A percentile compares a stretch with the other conserved stretches of the same genome.
These are phyloP conservation scores for Trichoderma sp. DNA, from an alignment of 2,329 filamentous ascomycete genomes.

Conservation along the genomic window DNA sequence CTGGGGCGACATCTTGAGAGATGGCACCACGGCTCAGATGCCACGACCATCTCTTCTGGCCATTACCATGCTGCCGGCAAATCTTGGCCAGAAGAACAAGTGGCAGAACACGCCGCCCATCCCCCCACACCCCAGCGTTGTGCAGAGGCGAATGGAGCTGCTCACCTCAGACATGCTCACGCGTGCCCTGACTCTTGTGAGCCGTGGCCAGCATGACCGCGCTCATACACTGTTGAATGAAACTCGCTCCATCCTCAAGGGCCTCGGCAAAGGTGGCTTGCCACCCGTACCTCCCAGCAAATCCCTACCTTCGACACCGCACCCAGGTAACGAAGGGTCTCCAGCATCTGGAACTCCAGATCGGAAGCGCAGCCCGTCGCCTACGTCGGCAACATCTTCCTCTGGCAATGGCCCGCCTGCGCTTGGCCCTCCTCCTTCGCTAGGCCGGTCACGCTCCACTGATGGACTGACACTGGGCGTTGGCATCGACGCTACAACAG, in stretches of 20 bases:
- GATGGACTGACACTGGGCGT: slow-evolving; percentile 59
- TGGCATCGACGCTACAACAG: slow-evolving; percentile 80
- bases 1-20: slow-evolving; percentile 89
- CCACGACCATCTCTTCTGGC: slow-evolving; percentile 87
- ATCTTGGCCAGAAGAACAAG: slow-evolving; percentile 60
- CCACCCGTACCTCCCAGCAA: slow-evolving; percentile 73
- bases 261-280: slow-evolving; percentile 88
- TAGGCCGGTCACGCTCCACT: slow-evolving; percentile 52
- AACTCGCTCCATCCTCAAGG: slow-evolving; percentile 92
- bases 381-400: slow-evolving; percentile 47
- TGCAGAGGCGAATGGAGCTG: slow-evolving; percentile 95
- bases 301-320: slow-evolving; percentile 50
- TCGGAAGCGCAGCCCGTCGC: slow-evolving; percentile 55
- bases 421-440: slow-evolving; percentile 41
- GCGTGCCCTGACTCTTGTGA: slow-evolving; percentile 83
- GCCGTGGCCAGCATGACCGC: slow-evolving; percentile 86
- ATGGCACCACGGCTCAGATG: slow-evolving; percentile 80
- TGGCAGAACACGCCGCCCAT: slow-evolving; percentile 73
- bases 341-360: slow-evolving; percentile 50
- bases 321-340: slow-evolving; percentile 43
- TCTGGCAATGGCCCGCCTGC: slow-evolving; percentile 42
- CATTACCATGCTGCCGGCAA: slow-evolving; percentile 87
- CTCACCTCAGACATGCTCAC: slow-evolving; percentile 98
- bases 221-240: slow-evolving; percentile 90
- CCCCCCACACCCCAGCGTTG: slow-evolving; percentile 89